Evolutionary conservation across 1,284 basidiomycete genomes (phyloP), one percentile per base, ranked within the genome.

Genomic region (Golubevia pallescens): DNA sequence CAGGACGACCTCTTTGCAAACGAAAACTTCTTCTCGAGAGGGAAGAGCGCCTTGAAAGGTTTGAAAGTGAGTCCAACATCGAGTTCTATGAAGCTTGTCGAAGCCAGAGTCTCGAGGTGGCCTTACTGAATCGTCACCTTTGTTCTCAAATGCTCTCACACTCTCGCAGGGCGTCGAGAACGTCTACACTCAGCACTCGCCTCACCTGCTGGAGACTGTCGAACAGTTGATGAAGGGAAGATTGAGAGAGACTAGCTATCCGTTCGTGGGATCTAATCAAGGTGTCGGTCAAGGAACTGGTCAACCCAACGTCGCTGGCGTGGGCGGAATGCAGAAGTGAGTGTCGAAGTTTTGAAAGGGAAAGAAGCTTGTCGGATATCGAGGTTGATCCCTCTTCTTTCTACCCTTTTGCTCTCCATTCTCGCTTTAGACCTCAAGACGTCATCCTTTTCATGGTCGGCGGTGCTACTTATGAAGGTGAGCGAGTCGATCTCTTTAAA

Each of bases 1-100:
- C 97, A 99, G 87, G 96, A 98, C 80, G 97, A 99, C 86, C 87
- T 99, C 58, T 99, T 99, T 85, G 94, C 94, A 55, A 97, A 93
- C 64, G 95, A 97, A 84, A 95, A 95, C 54, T 88, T 99, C 65
- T 91, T 99, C 72, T 94, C 94, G 1, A 92, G 96, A 80, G 97
- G 97, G 4, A 93, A 94, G 68, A 94, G 92, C 42, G 97, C 96
- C 0, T 86, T 99, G 69, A 97, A 97, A 84, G 97, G 97, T 1
- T 88, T 99, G 63, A 97, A 97, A 88, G 93, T 93, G 66, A 42
- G 86, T 70, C 5, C 7, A n/a, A n/a, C n/a, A n/a, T n/a, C n/a
- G n/a, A n/a, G n/a, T n/a, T n/a, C n/a, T n/a, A n/a, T n/a, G n/a
- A n/a, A n/a, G n/a, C n/a, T n/a, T n/a, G n/a, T n/a, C n/a, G n/a